Base-by-base conservation (phyloP, 805 yeast genomes). In the Starmera dryadoides region DNA sequence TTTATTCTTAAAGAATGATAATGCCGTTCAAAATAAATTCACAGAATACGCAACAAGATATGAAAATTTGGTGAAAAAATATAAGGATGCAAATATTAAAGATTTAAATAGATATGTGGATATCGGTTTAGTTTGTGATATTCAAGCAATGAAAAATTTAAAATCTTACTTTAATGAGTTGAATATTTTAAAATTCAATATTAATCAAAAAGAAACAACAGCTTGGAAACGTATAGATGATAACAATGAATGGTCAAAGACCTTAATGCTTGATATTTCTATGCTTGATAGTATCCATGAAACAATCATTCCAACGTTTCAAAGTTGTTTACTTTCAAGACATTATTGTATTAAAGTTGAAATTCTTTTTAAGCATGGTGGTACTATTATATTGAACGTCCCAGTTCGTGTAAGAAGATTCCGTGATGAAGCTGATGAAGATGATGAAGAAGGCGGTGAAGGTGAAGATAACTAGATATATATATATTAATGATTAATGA, bases 231-330 rank as follows among this genome's bases (percentile, higher is more conserved):
- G 36, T 51, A 42, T 43, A 37, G 44, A 51, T 42, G 53, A 66
- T 66, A 26, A 42, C 48, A 56, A 49, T 28, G 60, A 39, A 33
- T 62, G 59, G 50, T 46, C 58, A 41, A 46, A 56, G 23, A 45
- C 43, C 8, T 33, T 77, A 3, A 53, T 52, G 2, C 50, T 76
- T 3, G 73, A 75, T 16, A 47, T 78, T 38, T 56, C 60, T 26
- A 56, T 69, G 17, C 47, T 58, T 25, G 32, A 30, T 15, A 70
- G 70, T 39, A 63, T 71, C 30, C 60, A 59, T 35, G 67, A 72
- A 34, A 76, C 79, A 1, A 53, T 81, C 40, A 54, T 77, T 15
- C 87, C 87, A 1, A 69, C 69, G 38, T 81, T 80, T 55, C 85
- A 80, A 47, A 72, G 69, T 36, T 81, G 87, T 56, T 57, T 75